Evolutionary conservation across 768 basidiomycete species (phyloP).

Genomic region (Boletus pseudopeckii): DNA sequence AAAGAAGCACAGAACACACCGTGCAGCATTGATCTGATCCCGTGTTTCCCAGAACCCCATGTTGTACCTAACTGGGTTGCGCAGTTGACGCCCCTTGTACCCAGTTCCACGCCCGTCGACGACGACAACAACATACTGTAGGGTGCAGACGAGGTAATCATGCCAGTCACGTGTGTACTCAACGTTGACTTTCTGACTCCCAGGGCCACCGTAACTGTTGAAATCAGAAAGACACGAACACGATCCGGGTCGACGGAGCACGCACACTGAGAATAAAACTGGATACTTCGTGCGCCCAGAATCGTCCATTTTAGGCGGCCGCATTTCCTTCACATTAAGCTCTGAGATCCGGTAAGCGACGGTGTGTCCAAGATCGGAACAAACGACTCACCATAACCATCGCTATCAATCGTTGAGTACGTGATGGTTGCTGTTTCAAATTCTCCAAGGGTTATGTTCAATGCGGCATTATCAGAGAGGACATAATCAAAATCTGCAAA

Average conservation of each 20-base stretch:
- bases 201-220: constrained; percentile 84
- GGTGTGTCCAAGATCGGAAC: constrained; percentile 13
- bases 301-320: constrained; percentile 90
- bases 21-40: constrained; percentile 89
- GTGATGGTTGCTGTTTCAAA: constrained; percentile 72
- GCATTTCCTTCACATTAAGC: constrained; percentile 86
- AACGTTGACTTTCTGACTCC: constrained; percentile 72
- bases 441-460: constrained; percentile 59
- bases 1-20: constrained; percentile 39
- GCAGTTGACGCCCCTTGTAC: constrained; percentile 76
- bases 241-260: background rate
- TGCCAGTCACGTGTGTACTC: constrained; percentile 79
- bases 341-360: constrained; percentile 45
- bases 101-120: constrained; percentile 96
- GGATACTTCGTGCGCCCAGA: constrained; percentile 96
- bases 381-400: constrained; percentile 64
- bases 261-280: constrained; percentile 82
- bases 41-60: constrained; percentile 85
- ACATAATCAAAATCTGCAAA: constrained; percentile 56
- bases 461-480: constrained; percentile 65
- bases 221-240: constrained; percentile 4
- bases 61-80: constrained; percentile 86
- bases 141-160: constrained; percentile 74
- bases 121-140: constrained; percentile 81
- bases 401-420: constrained; percentile 70